phyloP scores from a whole-genome alignment of 148 eudicot species.

The Vaccinium darrowii region DNA sequence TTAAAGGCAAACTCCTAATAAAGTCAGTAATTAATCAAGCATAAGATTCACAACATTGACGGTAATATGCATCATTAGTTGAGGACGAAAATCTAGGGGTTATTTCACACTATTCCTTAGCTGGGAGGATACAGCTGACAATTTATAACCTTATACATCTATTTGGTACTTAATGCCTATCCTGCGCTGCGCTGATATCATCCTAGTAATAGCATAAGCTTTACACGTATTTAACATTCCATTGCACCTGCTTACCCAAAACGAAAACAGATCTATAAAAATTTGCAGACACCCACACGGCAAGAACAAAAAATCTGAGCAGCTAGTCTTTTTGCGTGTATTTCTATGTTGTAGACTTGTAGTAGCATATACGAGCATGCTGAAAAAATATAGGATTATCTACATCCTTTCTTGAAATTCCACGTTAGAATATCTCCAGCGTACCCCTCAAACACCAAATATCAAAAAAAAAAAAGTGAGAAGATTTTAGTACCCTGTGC shows the following conservation, averaged over 20 bases:
- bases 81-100: background rate
- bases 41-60: background rate
- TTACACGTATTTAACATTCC: background rate
- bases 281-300: background rate
- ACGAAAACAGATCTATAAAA: background rate
- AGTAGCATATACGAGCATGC: background rate
- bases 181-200: background rate
- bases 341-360: too few relatives aligned
- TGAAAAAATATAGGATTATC: background rate
- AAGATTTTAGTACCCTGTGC: background rate
- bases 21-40: background rate
- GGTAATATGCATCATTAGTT: background rate
- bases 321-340: too few relatives aligned
- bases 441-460: background rate
- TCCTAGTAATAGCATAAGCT: background rate
- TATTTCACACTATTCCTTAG: background rate
- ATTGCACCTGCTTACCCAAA: background rate
- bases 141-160: background rate
- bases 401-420: background rate
- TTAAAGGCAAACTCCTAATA: background rate
- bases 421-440: background rate
- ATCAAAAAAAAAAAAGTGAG: too few relatives aligned
- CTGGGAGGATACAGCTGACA: background rate
- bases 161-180: slow-evolving; percentile 8
- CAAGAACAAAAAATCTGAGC: background rate